Evolutionary conservation across 495 filamentous ascomycete genomes (phyloP), one percentile per base, ranked within the genome.

Genomic region (Penicillium canescens): DNA sequence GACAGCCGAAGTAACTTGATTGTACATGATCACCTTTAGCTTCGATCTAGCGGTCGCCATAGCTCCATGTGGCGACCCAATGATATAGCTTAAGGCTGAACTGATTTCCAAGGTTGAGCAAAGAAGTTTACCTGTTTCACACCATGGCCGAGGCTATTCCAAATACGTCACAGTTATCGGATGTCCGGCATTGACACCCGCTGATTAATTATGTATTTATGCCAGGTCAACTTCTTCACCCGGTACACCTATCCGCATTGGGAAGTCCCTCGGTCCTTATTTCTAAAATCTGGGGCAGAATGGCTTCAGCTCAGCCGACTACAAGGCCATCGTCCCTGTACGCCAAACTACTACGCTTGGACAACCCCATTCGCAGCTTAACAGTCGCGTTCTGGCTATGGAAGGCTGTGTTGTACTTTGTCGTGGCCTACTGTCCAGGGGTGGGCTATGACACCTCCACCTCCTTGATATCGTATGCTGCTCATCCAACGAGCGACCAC

Each of bases 401-500:
- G 91, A 97, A 97, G 69, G 42, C 75, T 6, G 60, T 95, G 18
- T 71, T 97, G 21, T 71, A 92, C 35, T 51, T 80, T 21, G 73
- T 94, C 44, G 82, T 86, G 34, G 60, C 82, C 41, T 67, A 72
- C 42, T 82, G 81, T 57, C 87, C 92, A 16, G 86, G 89, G 9
- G 78, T 79, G 7, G 86, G 90, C 34, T 98, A 98, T 71, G 94
- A 98, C 67, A 96, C 91, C 12, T 98, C 94, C 23, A 89, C 84
- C 23, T 75, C 75, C 8, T 78, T 96, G 33, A 61, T 91, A 23
- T 64, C 75, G 42, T 54, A 60, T 54, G 61, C 33, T 16, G 46
- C 43, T 43, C 42, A 54, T 55, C 13, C 52, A 14, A 33, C 51
- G 28, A 43, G 47, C 56, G 49, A 48, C 33, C 45, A 57, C 20